Conservation (phyloP, 2,329 filamentous ascomycete genomes). For the Paraconiothyrium brasiliense region DNA sequence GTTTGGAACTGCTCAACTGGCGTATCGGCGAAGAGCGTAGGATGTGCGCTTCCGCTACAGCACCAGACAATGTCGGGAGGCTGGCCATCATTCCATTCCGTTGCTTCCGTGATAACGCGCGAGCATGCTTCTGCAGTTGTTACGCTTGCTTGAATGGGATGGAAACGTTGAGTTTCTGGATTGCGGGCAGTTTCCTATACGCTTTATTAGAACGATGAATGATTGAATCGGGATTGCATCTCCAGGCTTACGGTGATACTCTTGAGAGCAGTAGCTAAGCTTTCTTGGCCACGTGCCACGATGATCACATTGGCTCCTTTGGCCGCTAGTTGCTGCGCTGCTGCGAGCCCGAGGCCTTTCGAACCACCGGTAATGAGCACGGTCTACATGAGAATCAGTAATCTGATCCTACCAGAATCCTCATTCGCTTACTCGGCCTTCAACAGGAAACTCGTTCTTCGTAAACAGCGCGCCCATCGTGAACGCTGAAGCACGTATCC, state of each 20-base stretch:
- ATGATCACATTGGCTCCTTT: slow-evolving; percentile 27
- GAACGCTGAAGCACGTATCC: background rate
- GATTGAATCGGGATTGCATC: background rate
- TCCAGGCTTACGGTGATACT: slow-evolving; percentile 17
- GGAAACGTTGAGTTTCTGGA: slow-evolving; percentile 22
- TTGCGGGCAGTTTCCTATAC: slow-evolving; percentile 19
- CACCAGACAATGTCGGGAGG: slow-evolving; percentile 28
- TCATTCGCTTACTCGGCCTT: slow-evolving; percentile 17
- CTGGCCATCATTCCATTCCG: slow-evolving; percentile 20
- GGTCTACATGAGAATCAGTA: slow-evolving; percentile 16
- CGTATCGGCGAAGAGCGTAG: slow-evolving; percentile 51
- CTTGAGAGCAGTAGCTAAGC: slow-evolving; percentile 19
- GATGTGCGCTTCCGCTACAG: slow-evolving; percentile 28
- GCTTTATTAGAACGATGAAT: background rate
- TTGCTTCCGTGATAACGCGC: slow-evolving; percentile 20
- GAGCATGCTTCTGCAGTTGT: slow-evolving; percentile 17
- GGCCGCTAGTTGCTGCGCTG: slow-evolving; percentile 22
- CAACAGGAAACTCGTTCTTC: slow-evolving; percentile 22
- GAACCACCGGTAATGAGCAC: slow-evolving; percentile 28
- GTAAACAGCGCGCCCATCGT: slow-evolving; percentile 6
- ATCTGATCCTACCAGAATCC: background rate
- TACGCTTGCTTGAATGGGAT: slow-evolving; percentile 20
- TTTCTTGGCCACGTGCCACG: slow-evolving; percentile 19
- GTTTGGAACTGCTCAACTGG: slow-evolving; percentile 42
- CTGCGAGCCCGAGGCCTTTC: slow-evolving; percentile 23